Percentiles rank a stretch among this genome's conserved stretches.
phyloP scores from a whole-genome alignment of 371 early-diverging fungal species.

The Apophysomyces trapeziformis region DNA sequence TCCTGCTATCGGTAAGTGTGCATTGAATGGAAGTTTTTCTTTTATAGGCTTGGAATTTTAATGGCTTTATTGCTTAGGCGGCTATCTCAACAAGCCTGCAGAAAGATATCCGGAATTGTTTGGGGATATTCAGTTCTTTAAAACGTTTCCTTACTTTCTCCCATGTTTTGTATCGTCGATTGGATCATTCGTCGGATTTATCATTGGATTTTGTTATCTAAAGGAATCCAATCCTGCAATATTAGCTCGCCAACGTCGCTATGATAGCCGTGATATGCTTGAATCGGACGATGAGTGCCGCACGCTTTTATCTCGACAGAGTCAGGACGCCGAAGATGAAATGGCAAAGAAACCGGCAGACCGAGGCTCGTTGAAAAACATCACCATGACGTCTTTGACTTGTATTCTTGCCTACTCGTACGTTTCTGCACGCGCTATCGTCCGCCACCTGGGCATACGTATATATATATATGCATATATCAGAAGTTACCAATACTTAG shows the following conservation, averaged over 20 bases:
- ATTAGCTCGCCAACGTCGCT: slow-evolving; percentile 13
- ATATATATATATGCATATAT: too few species aligned
- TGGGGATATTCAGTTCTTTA: slow-evolving; percentile 62
- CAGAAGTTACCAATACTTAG: too few species aligned
- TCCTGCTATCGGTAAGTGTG: not conserved
- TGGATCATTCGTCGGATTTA: slow-evolving; percentile 64
- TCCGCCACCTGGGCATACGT: too few species aligned
- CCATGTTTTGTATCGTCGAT: slow-evolving; percentile 77
- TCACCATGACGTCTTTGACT: slow-evolving; percentile 25
- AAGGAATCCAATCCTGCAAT: slow-evolving; percentile 67
- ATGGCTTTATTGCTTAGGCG: slow-evolving; percentile 63
- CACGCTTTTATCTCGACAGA: not conserved
- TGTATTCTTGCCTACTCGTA: slow-evolving; percentile 44
- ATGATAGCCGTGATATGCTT: slow-evolving; percentile 9
- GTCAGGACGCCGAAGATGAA: not conserved
- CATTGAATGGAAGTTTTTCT: not conserved
- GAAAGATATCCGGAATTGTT: slow-evolving; percentile 69
- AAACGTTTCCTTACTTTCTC: slow-evolving; percentile 77
- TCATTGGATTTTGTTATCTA: slow-evolving; percentile 67
- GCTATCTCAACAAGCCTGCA: slow-evolving; percentile 75
- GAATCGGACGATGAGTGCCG: slow-evolving; percentile 7
- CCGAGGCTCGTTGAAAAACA: not conserved
- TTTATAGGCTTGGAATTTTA: too few species aligned
- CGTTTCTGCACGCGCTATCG: not conserved
- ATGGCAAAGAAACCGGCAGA: not conserved